Evolutionary conservation across 2,329 filamentous ascomycete species (phyloP), one percentile per base, ranked within the genome.

Genomic region (Calcarisporium arbuscula): DNA sequence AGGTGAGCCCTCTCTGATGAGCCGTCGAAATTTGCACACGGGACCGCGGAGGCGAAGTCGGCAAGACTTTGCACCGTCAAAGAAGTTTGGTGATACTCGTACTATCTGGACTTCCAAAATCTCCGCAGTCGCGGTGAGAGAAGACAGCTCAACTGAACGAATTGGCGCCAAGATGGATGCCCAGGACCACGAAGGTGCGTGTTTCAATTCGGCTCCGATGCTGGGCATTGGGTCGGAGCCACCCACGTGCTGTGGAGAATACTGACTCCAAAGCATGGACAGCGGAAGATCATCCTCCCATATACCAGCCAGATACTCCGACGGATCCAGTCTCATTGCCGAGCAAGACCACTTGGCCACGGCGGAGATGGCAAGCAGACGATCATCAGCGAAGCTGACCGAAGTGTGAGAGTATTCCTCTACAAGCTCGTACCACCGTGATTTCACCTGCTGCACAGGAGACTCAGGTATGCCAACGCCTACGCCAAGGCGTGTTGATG

Each of bases 341-440:
- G n/a, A 26, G 26, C 18, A 9, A 26, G 20, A n/a, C 20, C 30
- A 2, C n/a, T n/a, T n/a, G n/a, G 30, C 30, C 10, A 33, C 19
- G 26, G 20, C 30, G 5, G 30, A 33, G 11, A 33, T 25, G 5
- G 30, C 30, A 17, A 22, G 30, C 20, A 33, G 21, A 9, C 26
- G 23, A 17, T 33, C 30, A 6, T 20, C 18, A 14, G n/a, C 26
- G n/a, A 33, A 20, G 5, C 20, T 20, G n/a, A 33, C 15, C 7
- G 23, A 25, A 20, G 16, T 33, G 14, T 25, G 14, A 11, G 30
- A 33, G 30, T 25, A 33, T 7, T 20, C 20, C 20, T 33, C 30
- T 9, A 18, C 30, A 7, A 33, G 18, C 22, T 25, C 26, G 16
- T 33, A 20, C 30, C 30, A 33, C 21, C 26, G 23, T 9, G n/a